Percentiles rank a stretch among this genome's conserved stretches.
These are phyloP conservation scores for Syzygium oleosum DNA, from an alignment of 345 rosid genomes.

Conservation along the genomic window DNA sequence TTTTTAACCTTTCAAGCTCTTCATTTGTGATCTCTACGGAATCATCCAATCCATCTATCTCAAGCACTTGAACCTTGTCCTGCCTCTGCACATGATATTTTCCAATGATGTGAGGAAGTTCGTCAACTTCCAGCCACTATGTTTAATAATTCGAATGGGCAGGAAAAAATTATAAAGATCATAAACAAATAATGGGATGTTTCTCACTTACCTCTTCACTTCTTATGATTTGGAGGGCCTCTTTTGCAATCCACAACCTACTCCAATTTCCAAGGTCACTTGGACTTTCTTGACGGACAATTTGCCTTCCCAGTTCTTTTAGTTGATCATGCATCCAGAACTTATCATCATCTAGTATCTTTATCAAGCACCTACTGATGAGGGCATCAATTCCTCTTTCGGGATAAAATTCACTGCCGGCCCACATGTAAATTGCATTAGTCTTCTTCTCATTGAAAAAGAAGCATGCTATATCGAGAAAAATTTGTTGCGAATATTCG, in stretches of 20 bases:
- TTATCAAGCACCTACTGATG: not conserved
- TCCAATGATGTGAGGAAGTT: not conserved
- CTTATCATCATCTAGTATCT: fast-evolving
- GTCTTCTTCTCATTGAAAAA: not conserved
- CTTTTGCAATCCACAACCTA: not conserved
- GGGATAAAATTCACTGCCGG: fast-evolving
- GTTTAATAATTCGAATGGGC: not conserved
- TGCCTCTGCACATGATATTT: not conserved
- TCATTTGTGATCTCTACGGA: not conserved
- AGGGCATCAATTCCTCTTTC: not conserved
- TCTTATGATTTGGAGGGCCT: not conserved
- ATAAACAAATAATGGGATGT: not conserved
- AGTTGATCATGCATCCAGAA: not conserved
- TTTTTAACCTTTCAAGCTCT: not conserved
- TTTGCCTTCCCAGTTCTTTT: not conserved
- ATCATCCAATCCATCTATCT: not conserved
- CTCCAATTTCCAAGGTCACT: fast-evolving
- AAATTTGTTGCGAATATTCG: too few relatives aligned
- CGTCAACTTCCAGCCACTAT: not conserved
- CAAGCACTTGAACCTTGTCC: not conserved
- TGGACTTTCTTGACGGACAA: fast-evolving
- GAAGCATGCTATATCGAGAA: not conserved
- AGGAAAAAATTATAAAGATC: not conserved
- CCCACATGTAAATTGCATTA: not conserved
- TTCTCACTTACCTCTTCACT: not conserved